A percentile compares a stretch with the other conserved stretches of the same genome.
Conservation (phyloP, 176 grass and related monocot genomes). For the Raddia guianensis region DNA sequence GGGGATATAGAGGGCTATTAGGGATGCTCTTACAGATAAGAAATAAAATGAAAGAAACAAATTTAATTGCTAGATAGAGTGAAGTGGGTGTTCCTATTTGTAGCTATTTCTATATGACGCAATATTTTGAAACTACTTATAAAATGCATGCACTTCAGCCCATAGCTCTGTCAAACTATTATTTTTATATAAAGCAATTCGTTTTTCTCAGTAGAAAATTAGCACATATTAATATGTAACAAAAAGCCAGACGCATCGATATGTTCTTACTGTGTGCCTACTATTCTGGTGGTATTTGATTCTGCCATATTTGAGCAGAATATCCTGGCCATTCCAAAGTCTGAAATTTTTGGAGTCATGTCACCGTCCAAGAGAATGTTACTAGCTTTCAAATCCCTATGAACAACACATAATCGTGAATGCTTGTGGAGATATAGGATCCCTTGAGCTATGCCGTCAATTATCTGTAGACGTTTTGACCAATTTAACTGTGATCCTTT, state of each 20-base stretch:
- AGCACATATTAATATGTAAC: neutral
- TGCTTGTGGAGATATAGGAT: conserved; percentile 70
- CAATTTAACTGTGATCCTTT: conserved; percentile 38
- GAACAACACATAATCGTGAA: conserved; percentile 58
- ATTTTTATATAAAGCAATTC: neutral
- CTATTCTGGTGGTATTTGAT: conserved; percentile 60
- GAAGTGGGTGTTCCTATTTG: no score
- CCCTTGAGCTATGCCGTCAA: conserved; percentile 60
- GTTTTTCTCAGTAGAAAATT: neutral
- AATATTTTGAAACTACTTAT: no score
- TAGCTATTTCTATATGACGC: no score
- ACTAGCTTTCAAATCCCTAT: conserved; percentile 74
- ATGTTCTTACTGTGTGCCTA: conserved; percentile 61
- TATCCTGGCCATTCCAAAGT: conserved; percentile 67
- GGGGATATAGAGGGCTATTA: no score
- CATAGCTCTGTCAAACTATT: neutral
- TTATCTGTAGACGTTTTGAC: conserved; percentile 42
- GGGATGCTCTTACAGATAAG: no score
- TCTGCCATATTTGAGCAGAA: conserved; percentile 47
- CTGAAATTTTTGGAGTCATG: conserved; percentile 71
- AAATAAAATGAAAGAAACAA: no score
- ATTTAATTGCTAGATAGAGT: no score
- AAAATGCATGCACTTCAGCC: neutral
- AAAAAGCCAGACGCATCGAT: neutral
- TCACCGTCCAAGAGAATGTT: conserved; percentile 67